A percentile compares a stretch with the other conserved stretches of the same genome.
Conservation (phyloP, 169 alveolate species). For the Cryptosporidium viatorum region DNA sequence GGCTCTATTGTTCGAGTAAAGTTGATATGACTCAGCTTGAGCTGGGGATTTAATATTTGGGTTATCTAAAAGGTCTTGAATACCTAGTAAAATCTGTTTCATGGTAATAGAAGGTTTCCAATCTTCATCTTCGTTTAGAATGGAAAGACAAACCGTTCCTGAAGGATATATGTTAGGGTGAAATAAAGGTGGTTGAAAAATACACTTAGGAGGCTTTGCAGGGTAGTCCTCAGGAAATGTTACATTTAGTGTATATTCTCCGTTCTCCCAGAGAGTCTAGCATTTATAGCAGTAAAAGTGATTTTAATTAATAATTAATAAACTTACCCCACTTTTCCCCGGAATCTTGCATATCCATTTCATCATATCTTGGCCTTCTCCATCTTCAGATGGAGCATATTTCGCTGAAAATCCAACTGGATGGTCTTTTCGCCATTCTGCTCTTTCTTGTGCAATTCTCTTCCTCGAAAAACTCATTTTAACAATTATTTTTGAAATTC, state of each 20-base stretch:
- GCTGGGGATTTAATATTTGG: constrained; percentile 98
- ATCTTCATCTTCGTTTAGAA: constrained; percentile 99
- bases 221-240: constrained; percentile 99
- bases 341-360: constrained; percentile 98
- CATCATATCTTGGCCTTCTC: constrained; percentile 91
- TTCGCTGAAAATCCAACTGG: constrained; percentile 98
- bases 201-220: constrained; percentile 99
- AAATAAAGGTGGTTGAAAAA: constrained; percentile 94
- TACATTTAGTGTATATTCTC: constrained; percentile 96
- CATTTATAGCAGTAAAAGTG: background rate
- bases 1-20: constrained; percentile 91
- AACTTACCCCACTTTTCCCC: constrained; percentile 90
- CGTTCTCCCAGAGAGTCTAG: constrained; percentile 96
- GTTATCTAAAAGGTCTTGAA: constrained; percentile 97
- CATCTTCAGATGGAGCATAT: constrained; percentile 92
- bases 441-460: constrained; percentile 92
- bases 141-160: constrained; percentile 98
- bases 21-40: constrained; percentile 94
- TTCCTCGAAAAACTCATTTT: constrained; percentile 88
- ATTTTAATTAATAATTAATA: background rate
- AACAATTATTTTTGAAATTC: background rate
- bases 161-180: constrained; percentile 99
- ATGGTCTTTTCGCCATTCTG: constrained; percentile 97
- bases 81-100: constrained; percentile 96
- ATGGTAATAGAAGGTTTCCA: constrained; percentile 99